Base-by-base conservation (phyloP, 1,139 yeast species). In the Hyphopichia burtonii region DNA sequence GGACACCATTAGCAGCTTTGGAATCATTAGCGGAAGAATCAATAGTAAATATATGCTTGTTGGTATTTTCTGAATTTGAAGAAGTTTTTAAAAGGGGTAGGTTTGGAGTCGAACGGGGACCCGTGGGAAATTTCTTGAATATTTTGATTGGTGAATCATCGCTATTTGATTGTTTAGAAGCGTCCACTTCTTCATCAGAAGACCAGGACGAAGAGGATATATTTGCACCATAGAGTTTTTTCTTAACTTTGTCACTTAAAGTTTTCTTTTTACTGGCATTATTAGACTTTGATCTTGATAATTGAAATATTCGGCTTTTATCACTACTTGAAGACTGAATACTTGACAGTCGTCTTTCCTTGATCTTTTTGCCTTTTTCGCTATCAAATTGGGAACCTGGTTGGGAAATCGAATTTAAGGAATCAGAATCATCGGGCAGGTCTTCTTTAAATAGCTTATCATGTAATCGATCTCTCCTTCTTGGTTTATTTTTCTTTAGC, bases 361-460 rank as follows among this genome's bases (percentile, higher is more conserved):
- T 25, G 12, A 11, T 11, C 4, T 11, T 7, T 25, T 20, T 20
- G 23, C n/a, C 22, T 23, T 35, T 25, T 5, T 14, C 3, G 4
- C 15, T 25, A 17, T 15, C 37, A n/a, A 17, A 12, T 15, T 31
- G 20, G 6, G 27, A 16, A 8, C 18, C 12, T 3, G 37, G 12
- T n/a, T 28, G 18, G 11, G 31, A 11, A 17, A 2, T 25, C 14
- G 23, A 11, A 15, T 10, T 23, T 3, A 40, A 39, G 10, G 42
- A 40, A 6, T 40, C 40, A 9, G 40, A 36, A 3, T 39, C 32
- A 12, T 31, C 22, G 12, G 34, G 12, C 22, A 16, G 22, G 17
- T 16, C 19, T 12, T 53, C 55, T 30, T 38, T 49, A 51, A 69
- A 69, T 12, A 68, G 46, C 42, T 51, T 59, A 44, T 69, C 74